Evolutionary conservation across 2,329 filamentous ascomycete species (phyloP), one percentile per base, ranked within the genome.

Genomic region (Diaporthe humulicola): DNA sequence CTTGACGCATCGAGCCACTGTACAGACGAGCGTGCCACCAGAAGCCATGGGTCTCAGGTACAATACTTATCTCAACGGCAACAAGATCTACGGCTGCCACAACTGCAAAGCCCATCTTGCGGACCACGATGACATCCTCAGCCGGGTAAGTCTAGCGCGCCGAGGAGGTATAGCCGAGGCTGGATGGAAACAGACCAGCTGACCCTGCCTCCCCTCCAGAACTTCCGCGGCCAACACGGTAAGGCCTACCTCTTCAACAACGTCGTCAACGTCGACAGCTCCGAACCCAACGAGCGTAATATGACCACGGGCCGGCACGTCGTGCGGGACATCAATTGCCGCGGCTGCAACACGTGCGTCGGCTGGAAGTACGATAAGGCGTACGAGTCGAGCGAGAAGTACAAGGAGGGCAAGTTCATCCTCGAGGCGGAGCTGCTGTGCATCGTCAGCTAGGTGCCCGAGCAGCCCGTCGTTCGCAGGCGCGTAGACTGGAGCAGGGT

Each of bases 311-410:
- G 97, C 71, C 91, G 94, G 72, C 97, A 99, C 85, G 90, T 98
- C 73, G 97, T 99, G 64, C 93, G 97, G 74, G 97, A 99, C 83
- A 98, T 99, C 80, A 88, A 88, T 74, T 99, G 97, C 87, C 90
- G 93, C 74, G 94, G 98, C 84, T 99, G 97, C 90, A 94, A 93
- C 82, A 94, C 96, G 84, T 94, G 93, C 40, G 97, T 99, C 71
- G 97, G 97, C 48, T 99, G 97, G 97, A 98, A 98, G 84, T 99
- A 99, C 83, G 97, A 99, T 85, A 98, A 97, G 87, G 97, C 97
- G 1, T 98, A 94, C 83, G 97, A 99, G 87, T 85, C 88, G 45
- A 93, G 90, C 77, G 96, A 99, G 89, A 98, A 98, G 86, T 99
- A 99, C 86, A 99, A 99, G 88, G 97, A 99, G 88, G 96, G 95